These are phyloP conservation scores for Linum usitatissimum DNA, from an alignment of 345 rosid genomes.

Conservation along the genomic window DNA sequence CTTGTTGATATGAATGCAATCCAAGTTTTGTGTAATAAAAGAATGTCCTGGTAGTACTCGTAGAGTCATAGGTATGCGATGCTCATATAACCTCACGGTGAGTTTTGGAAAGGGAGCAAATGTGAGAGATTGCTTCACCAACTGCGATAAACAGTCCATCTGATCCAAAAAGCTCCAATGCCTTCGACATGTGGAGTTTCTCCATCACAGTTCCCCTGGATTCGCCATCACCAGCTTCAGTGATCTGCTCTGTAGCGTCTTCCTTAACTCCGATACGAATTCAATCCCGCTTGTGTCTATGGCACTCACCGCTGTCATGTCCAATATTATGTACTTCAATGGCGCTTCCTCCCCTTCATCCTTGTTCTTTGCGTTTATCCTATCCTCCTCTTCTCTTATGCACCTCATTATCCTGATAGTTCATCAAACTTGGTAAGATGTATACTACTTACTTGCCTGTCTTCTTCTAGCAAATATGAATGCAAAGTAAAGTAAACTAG, in stretches of 20 bases:
- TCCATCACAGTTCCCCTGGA: not conserved
- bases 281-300: not conserved
- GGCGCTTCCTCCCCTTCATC: not conserved
- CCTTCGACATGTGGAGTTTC: not conserved
- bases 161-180: not conserved
- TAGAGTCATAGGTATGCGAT: too few relatives aligned
- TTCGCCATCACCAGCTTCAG: not conserved
- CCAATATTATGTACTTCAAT: not conserved
- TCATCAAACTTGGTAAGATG: too few relatives aligned
- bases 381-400: not conserved
- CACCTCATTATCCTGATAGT: not conserved
- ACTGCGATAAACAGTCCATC: not conserved
- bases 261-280: not conserved
- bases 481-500: not conserved
- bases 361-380: not conserved
- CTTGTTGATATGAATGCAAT: too few relatives aligned
- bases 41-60: too few relatives aligned
- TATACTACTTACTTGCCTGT: not conserved
- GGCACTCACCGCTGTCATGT: not conserved
- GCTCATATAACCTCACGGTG: not conserved
- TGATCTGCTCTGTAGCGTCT: not conserved
- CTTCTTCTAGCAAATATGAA: not conserved
- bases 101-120: not conserved
- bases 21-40: too few relatives aligned
- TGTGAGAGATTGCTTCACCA: not conserved